Conservation (phyloP, 2,329 filamentous ascomycete genomes). For the Fusarium sp. region DNA sequence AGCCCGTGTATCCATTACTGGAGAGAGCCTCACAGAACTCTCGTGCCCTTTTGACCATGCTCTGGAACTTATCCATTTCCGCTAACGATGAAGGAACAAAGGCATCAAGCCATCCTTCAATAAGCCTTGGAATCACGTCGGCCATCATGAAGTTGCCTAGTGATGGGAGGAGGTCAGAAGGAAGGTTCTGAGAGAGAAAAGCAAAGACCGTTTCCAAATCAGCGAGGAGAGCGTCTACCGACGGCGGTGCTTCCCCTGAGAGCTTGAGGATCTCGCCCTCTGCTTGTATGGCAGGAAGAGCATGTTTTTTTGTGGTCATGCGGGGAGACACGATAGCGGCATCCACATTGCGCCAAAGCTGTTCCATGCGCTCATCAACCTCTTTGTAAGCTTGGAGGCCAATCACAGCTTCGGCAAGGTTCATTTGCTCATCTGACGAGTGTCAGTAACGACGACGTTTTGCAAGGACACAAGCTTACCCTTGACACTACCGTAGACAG, state of each 20-base stretch:
- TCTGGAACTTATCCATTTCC: slow-evolving; percentile 80
- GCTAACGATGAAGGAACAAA: slow-evolving; percentile 82
- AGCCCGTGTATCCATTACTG: slow-evolving; percentile 73
- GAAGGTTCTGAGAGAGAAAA: slow-evolving; percentile 69
- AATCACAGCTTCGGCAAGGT: slow-evolving; percentile 67
- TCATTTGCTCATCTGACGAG: slow-evolving; percentile 65
- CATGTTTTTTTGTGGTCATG: slow-evolving; percentile 60
- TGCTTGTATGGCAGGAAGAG: slow-evolving; percentile 59
- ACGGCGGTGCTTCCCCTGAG: slow-evolving; percentile 60
- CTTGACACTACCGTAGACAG: slow-evolving; percentile 67
- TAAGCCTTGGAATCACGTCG: slow-evolving; percentile 76
- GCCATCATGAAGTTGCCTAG: slow-evolving; percentile 81
- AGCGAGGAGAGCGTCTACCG: slow-evolving; percentile 66
- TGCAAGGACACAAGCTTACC: slow-evolving; percentile 57
- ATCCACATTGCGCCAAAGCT: slow-evolving; percentile 76
- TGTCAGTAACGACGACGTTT: slow-evolving; percentile 31
- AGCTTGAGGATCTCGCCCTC: slow-evolving; percentile 62
- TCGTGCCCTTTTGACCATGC: slow-evolving; percentile 75
- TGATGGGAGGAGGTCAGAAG: slow-evolving; percentile 68
- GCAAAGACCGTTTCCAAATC: slow-evolving; percentile 68
- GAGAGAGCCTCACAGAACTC: slow-evolving; percentile 77
- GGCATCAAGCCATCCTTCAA: slow-evolving; percentile 81
- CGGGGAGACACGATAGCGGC: slow-evolving; percentile 73
- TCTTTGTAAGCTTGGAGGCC: slow-evolving; percentile 74
- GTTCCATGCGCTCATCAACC: slow-evolving; percentile 71